These are phyloP conservation scores for Trypanosoma melophagium DNA, from an alignment of 208 protist genomes.

Conservation along the genomic window DNA sequence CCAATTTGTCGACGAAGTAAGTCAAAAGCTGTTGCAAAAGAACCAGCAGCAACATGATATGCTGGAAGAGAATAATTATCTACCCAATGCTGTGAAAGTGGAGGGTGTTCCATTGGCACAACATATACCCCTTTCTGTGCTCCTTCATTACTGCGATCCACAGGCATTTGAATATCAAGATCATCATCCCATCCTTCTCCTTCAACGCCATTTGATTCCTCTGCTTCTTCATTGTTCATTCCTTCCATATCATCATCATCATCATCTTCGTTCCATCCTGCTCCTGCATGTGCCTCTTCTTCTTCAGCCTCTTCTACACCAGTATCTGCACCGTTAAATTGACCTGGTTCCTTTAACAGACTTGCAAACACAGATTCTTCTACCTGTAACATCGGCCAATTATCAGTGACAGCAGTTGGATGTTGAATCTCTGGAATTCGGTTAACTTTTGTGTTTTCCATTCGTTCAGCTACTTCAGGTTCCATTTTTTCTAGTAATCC, in stretches of 20 bases:
- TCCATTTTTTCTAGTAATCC: constrained; percentile 49
- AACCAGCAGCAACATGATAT: constrained; percentile 95
- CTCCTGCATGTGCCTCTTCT: constrained; percentile 33
- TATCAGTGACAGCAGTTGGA: constrained; percentile 45
- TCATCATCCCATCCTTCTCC: constrained; percentile 74
- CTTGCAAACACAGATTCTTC: constrained; percentile 77
- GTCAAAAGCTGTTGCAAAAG: constrained; percentile 92
- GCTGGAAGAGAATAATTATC: constrained; percentile 80
- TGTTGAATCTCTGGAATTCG: constrained; percentile 19
- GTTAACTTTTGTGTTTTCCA: constrained; percentile 28
- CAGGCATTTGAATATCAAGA: constrained; percentile 67
- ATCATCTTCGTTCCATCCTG: constrained; percentile 63
- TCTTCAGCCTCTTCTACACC: constrained; percentile 39
- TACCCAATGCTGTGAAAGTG: constrained; percentile 77
- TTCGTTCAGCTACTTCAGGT: constrained; percentile 44
- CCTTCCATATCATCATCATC: constrained; percentile 15
- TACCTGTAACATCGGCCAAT: constrained; percentile 83
- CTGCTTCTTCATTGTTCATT: neutral
- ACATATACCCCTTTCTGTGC: constrained; percentile 28
- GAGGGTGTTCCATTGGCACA: constrained; percentile 54
- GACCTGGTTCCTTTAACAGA: constrained; percentile 63
- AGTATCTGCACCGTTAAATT: constrained; percentile 42
- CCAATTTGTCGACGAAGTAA: constrained; percentile 90
- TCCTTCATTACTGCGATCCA: constrained; percentile 13
- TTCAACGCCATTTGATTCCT: constrained; percentile 14